A percentile compares a stretch with the other conserved stretches of the same genome.
These are phyloP conservation scores for Candida vaughaniae DNA, from an alignment of 805 yeast genomes.

Conservation along the genomic window DNA sequence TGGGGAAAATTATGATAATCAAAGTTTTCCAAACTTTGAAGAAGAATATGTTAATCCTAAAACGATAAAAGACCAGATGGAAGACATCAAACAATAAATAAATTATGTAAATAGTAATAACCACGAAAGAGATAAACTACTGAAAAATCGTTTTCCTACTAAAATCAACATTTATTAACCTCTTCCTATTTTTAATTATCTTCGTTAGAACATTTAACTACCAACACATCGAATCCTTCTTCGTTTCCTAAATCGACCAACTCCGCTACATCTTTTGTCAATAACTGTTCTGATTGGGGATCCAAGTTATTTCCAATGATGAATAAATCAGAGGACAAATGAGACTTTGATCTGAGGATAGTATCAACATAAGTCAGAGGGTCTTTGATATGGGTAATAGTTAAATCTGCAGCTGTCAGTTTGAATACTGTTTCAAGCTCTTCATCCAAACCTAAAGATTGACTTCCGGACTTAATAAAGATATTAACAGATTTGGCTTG, in stretches of 20 bases:
- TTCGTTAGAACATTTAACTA: conserved; percentile 18
- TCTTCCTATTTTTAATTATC: not conserved
- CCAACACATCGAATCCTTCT: conserved; percentile 26
- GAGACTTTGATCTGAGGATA: conserved; percentile 11
- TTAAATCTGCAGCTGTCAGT: conserved; percentile 8
- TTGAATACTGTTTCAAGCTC: conserved; percentile 13
- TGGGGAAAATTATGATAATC: conserved; percentile 53
- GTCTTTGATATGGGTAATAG: conserved; percentile 17
- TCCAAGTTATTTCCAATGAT: conserved; percentile 22
- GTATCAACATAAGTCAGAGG: conserved; percentile 12
- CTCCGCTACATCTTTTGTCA: conserved; percentile 18
- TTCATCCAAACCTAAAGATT: conserved; percentile 16
- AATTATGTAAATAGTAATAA: no score
- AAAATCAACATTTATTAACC: no score
- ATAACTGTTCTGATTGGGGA: conserved; percentile 7
- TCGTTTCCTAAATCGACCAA: conserved; percentile 21
- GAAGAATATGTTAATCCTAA: conserved; percentile 38
- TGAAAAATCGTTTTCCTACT: no score
- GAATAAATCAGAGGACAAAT: conserved; percentile 20
- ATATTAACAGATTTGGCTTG: conserved; percentile 18
- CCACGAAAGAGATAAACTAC: no score
- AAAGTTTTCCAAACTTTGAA: conserved; percentile 36
- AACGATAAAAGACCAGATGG: no score
- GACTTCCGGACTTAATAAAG: conserved; percentile 17
- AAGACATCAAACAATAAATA: no score